A percentile compares a stretch with the other conserved stretches of the same genome.
These are phyloP conservation scores for Papilionanthe hybrid DNA, from an alignment of 116 monocot genomes.

Conservation along the genomic window DNA sequence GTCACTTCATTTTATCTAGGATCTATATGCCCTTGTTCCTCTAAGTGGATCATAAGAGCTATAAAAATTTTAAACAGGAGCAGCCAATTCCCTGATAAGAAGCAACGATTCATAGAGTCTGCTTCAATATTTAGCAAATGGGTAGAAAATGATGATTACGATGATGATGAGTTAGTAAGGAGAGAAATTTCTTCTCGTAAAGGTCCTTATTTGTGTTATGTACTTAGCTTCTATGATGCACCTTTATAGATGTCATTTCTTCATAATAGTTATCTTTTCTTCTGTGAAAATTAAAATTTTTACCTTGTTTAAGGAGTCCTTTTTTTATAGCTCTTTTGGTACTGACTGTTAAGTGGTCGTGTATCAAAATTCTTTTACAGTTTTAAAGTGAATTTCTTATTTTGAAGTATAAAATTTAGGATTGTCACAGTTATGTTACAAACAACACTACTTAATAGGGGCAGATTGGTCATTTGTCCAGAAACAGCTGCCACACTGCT, in stretches of 20 bases:
- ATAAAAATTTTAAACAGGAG: conserved; percentile 7
- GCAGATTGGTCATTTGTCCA: no score
- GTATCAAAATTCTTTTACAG: no score
- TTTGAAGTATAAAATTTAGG: no score
- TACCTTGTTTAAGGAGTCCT: neutral
- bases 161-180: conserved; percentile 53
- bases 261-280: neutral
- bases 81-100: conserved; percentile 17
- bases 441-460: no score
- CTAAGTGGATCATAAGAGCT: neutral
- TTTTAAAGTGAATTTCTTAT: no score
- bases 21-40: neutral
- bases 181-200: conserved; percentile 48
- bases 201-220: conserved; percentile 20
- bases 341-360: no score
- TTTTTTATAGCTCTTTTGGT: neutral
- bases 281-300: neutral
- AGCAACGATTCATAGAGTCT: conserved; percentile 43
- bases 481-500: no score
- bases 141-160: conserved; percentile 57
- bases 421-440: no score
- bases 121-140: conserved; percentile 50
- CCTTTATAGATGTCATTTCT: neutral
- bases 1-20: neutral
- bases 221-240: neutral